These are phyloP conservation scores for Aureobasidium sp. DNA, from an alignment of 2,329 filamentous ascomycete genomes.

Conservation along the genomic window DNA sequence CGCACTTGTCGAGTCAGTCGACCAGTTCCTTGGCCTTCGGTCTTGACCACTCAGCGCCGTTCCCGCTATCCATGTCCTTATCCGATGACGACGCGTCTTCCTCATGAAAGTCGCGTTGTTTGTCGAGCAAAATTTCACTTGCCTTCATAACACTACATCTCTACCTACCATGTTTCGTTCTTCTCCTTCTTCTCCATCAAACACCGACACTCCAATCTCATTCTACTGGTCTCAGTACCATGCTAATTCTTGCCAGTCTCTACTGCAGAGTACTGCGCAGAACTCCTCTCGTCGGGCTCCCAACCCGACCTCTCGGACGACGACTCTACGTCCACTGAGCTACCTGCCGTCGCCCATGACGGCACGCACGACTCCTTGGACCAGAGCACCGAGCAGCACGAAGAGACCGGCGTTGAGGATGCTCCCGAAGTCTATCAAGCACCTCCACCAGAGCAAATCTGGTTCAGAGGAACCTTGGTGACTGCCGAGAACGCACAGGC, in stretches of 20 bases:
- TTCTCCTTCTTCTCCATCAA: not conserved
- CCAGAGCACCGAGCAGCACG: not conserved
- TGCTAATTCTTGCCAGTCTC: not conserved
- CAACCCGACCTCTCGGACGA: not conserved
- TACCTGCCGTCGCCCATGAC: not conserved
- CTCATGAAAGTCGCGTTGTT: not conserved
- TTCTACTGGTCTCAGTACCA: not conserved
- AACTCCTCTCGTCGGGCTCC: not conserved
- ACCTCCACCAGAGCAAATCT: not conserved
- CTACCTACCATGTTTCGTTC: not conserved
- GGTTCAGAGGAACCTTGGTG: not conserved
- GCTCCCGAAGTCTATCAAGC: not conserved
- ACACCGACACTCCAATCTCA: not conserved
- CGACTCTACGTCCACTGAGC: not conserved
- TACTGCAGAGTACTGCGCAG: not conserved
- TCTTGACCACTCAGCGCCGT: not conserved
- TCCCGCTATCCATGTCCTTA: not conserved
- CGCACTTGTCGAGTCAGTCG: not conserved
- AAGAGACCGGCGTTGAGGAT: not conserved
- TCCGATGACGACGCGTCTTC: not conserved
- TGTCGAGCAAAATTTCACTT: not conserved
- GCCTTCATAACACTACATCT: not conserved
- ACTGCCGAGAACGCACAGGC: slow-evolving; percentile 37
- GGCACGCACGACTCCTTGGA: not conserved
- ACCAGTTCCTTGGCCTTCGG: not conserved